phyloP scores from a whole-genome alignment of 1,139 yeast genomes.

The Candida gigantensis region DNA sequence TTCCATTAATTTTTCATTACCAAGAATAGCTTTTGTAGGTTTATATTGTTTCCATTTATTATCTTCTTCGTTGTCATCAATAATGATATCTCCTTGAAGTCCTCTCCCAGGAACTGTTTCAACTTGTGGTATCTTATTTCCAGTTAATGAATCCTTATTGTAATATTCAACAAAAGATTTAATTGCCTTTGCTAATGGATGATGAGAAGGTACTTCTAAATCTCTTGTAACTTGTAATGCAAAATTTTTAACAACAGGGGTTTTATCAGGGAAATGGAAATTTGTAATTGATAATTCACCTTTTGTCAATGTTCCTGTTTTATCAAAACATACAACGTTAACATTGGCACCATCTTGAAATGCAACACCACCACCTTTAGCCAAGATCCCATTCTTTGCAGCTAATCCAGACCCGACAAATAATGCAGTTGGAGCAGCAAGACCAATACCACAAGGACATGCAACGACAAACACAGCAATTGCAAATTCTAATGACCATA shows the following conservation, averaged over 20 bases:
- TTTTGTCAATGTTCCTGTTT: slow-evolving; percentile 77
- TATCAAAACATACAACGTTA: slow-evolving; percentile 71
- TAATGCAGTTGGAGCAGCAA: slow-evolving; percentile 51
- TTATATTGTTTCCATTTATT: slow-evolving; percentile 30
- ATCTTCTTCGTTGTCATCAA: slow-evolving; percentile 21
- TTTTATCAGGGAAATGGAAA: slow-evolving; percentile 26
- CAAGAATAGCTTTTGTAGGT: slow-evolving; percentile 52
- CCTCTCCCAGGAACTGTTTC: slow-evolving; percentile 63
- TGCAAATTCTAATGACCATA: slow-evolving; percentile 77
- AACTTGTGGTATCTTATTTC: slow-evolving; percentile 48
- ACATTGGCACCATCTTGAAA: slow-evolving; percentile 73
- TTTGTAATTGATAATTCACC: slow-evolving; percentile 63
- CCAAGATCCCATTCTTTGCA: slow-evolving; percentile 65
- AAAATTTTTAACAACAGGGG: slow-evolving; percentile 23
- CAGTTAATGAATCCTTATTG: slow-evolving; percentile 22
- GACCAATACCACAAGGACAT: slow-evolving; percentile 51
- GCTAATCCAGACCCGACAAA: slow-evolving; percentile 51
- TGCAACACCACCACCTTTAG: slow-evolving; percentile 81
- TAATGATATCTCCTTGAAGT: slow-evolving; percentile 42
- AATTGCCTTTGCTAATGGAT: slow-evolving; percentile 68
- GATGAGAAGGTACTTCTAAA: slow-evolving; percentile 65
- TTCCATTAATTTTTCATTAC: slow-evolving; percentile 59
- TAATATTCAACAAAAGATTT: slow-evolving; percentile 38
- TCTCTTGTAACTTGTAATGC: slow-evolving; percentile 56
- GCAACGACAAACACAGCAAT: slow-evolving; percentile 72